Evolutionary conservation across 495 filamentous ascomycete genomes (phyloP).

Genomic region (Alectoria sarmentosa): DNA sequence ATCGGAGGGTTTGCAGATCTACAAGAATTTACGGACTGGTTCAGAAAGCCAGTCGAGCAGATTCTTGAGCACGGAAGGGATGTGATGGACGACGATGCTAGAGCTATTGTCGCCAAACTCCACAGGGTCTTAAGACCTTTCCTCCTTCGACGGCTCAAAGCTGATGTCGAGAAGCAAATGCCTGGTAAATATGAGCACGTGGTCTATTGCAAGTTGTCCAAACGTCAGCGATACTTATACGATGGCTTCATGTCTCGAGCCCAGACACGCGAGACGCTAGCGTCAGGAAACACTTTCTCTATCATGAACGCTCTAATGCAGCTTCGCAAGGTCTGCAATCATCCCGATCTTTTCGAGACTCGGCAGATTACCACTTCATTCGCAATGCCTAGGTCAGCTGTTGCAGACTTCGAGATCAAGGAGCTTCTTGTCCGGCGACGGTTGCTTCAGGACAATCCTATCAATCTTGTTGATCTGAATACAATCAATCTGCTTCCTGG

Average conservation of each 20-base stretch:
- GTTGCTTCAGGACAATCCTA: conserved; percentile 57
- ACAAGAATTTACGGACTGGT: conserved; percentile 88
- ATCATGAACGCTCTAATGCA: conserved; percentile 99
- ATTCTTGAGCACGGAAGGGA: conserved; percentile 92
- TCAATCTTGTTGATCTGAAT: conserved; percentile 60
- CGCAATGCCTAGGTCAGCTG: conserved; percentile 77
- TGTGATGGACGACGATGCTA: conserved; percentile 86
- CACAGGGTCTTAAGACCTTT: conserved; percentile 91
- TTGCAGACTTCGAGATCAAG: conserved; percentile 71
- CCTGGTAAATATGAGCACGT: conserved; percentile 96
- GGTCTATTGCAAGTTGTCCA: conserved; percentile 88
- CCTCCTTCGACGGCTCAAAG: conserved; percentile 85
- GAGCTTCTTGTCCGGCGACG: conserved; percentile 63
- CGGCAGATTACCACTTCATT: conserved; percentile 96
- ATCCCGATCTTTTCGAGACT: conserved; percentile 97
- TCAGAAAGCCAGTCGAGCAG: conserved; percentile 85
- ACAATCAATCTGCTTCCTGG: conserved; percentile 79
- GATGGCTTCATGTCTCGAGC: conserved; percentile 95
- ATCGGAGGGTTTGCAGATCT: conserved; percentile 84
- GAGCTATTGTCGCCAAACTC: conserved; percentile 79
- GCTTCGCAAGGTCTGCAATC: conserved; percentile 95
- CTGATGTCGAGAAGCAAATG: conserved; percentile 99
- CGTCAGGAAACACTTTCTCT: conserved; percentile 94
- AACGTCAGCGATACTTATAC: conserved; percentile 90
- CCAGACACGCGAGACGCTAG: conserved; percentile 77